Conservation (phyloP, 257 asterid genomes). For the Eustoma russellianum region DNA sequence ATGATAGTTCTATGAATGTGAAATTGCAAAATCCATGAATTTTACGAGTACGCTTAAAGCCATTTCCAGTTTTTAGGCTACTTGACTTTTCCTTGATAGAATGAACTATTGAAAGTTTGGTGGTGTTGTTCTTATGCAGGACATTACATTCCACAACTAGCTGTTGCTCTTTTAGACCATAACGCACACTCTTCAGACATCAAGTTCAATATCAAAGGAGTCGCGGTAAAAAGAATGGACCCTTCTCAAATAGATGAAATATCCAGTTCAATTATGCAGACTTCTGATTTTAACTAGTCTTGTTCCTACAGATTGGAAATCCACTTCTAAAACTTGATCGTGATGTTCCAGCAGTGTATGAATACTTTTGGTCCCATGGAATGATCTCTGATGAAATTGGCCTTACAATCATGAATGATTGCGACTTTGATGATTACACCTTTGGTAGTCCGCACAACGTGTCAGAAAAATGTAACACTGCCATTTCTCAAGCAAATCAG, state of each 20-base stretch:
- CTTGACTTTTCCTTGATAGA: no score
- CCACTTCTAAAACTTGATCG: conserved; percentile 91
- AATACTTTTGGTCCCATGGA: conserved; percentile 93
- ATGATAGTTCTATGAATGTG: no score
- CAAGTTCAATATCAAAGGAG: conserved; percentile 90
- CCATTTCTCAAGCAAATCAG: conserved; percentile 48
- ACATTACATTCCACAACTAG: conserved; percentile 88
- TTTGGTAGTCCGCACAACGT: conserved; percentile 68
- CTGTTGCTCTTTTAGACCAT: conserved; percentile 70
- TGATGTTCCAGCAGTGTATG: conserved; percentile 71
- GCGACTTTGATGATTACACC: conserved; percentile 78
- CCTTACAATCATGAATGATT: conserved; percentile 60
- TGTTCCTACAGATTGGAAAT: conserved; percentile 69
- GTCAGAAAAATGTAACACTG: conserved; percentile 49
- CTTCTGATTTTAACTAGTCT: background rate
- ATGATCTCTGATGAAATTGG: conserved; percentile 95
- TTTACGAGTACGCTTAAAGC: no score
- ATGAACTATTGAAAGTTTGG: background rate
- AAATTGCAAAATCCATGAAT: no score
- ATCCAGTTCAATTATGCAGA: no score
- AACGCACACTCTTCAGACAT: conserved; percentile 39
- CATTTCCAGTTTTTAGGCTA: no score
- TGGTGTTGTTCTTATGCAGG: conserved; percentile 30
- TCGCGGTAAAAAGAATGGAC: conserved; percentile 45
- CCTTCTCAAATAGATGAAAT: no score